Conservation (phyloP, 1,284 basidiomycete genomes). For the Butyriboletus appendiculatus region DNA sequence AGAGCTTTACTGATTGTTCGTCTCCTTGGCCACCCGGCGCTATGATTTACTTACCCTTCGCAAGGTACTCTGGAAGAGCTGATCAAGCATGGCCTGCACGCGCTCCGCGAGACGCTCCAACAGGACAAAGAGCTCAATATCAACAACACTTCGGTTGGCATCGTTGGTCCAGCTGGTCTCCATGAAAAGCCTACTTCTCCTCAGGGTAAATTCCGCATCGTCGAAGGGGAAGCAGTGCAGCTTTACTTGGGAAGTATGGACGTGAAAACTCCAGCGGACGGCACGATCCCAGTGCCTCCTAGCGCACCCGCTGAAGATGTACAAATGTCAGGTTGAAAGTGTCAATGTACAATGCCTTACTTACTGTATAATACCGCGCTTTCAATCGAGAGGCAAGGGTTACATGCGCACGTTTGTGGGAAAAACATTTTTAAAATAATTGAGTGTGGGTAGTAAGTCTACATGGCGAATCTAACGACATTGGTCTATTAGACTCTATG, state of each 20-base stretch:
- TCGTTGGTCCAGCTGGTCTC: constrained; percentile 71
- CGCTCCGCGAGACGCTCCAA: constrained; percentile 92
- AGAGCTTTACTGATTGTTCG: constrained; percentile 83
- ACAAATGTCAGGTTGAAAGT: constrained; percentile 68
- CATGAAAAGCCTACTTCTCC: constrained; percentile 55
- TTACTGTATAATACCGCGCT: constrained; percentile 10
- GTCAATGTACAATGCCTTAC: constrained; percentile 15
- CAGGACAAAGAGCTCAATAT: constrained; percentile 95
- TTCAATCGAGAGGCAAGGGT: constrained; percentile 4
- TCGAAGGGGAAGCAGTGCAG: constrained; percentile 76
- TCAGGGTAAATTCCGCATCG: constrained; percentile 70
- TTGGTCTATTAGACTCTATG: constrained; percentile 2
- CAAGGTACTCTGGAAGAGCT: constrained; percentile 82
- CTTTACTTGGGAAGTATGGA: constrained; percentile 73
- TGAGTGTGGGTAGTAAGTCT: constrained; percentile 27
- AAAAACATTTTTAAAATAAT: constrained; percentile 19
- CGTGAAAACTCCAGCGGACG: constrained; percentile 53
- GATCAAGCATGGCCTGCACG: constrained; percentile 89
- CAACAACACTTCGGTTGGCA: constrained; percentile 92
- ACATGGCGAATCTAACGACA: constrained; percentile 8
- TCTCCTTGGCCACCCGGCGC: constrained; percentile 1
- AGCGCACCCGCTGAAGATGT: constrained; percentile 60
- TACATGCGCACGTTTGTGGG: not conserved
- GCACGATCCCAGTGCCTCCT: constrained; percentile 38
- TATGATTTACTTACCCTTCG: constrained; percentile 1